Evolutionary conservation across 345 rosid species (phyloP).

Genomic region (Salix koriyanagi): DNA sequence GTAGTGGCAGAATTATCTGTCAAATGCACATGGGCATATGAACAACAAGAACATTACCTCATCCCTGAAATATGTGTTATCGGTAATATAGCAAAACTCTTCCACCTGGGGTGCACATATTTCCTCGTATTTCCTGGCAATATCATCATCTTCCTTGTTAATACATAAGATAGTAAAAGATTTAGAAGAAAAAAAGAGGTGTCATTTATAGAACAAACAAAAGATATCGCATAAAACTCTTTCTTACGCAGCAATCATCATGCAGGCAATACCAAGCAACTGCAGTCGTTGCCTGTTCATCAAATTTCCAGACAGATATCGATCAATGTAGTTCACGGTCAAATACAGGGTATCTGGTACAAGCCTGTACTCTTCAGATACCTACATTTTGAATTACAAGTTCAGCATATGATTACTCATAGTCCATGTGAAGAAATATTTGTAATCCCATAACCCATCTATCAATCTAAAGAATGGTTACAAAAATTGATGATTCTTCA

Average conservation of each 20-base stretch:
- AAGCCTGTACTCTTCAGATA: slow-evolving; percentile 94
- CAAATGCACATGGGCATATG: background rate
- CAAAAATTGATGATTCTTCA: background rate
- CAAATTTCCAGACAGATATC: slow-evolving; percentile 83
- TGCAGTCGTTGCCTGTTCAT: slow-evolving; percentile 78
- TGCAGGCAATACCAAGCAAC: slow-evolving; percentile 86
- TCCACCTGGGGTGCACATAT: slow-evolving; percentile 90
- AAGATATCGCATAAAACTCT: background rate
- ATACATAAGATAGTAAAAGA: background rate
- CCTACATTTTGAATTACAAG: slow-evolving; percentile 44
- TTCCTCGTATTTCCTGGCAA: slow-evolving; percentile 83
- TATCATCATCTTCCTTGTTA: slow-evolving; percentile 10
- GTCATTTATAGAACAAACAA: background rate
- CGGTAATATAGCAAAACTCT: slow-evolving; percentile 91
- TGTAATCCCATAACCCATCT: no score
- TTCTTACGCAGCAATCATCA: slow-evolving; percentile 93
- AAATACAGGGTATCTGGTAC: slow-evolving; percentile 78
- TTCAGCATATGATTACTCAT: slow-evolving; percentile 1
- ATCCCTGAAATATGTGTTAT: slow-evolving; percentile 78
- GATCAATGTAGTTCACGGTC: slow-evolving; percentile 81
- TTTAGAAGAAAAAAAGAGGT: background rate
- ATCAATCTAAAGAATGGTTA: background rate
- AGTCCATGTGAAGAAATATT: no score
- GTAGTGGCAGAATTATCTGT: background rate
- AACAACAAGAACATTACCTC: slow-evolving; percentile 44